A percentile compares a stretch with the other conserved stretches of the same genome.
These are phyloP conservation scores for Boletus patriciae DNA, from an alignment of 768 basidiomycete genomes.

Conservation along the genomic window DNA sequence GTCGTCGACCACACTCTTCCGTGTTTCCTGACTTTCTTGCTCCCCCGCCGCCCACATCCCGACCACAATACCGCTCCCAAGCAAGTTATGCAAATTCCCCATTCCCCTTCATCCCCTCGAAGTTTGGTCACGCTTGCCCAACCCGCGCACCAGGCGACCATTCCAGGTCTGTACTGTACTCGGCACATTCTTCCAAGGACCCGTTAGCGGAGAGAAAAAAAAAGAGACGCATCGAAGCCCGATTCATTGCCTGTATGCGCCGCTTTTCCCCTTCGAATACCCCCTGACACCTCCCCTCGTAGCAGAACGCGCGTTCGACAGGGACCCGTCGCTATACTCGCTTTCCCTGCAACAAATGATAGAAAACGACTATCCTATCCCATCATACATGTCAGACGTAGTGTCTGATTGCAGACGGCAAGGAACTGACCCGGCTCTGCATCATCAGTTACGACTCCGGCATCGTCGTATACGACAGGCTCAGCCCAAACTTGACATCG, in stretches of 20 bases:
- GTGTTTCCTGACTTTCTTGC: conserved; percentile 71
- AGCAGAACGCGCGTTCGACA: conserved; percentile 34
- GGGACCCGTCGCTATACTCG: conserved; percentile 68
- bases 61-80: conserved; percentile 25
- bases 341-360: conserved; percentile 85
- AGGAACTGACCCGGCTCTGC: conserved; percentile 83
- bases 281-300: conserved; percentile 14
- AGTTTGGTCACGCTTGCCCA: conserved; percentile 91
- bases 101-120: conserved; percentile 50
- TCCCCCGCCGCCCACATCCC: conserved; percentile 64
- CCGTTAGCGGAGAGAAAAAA: conserved; percentile 82
- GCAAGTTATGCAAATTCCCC: too few relatives aligned
- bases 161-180: conserved; percentile 83
- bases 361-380: conserved; percentile 90
- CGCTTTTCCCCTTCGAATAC: not conserved
- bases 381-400: conserved; percentile 82
- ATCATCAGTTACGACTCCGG: conserved; percentile 70
- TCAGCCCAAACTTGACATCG: conserved; percentile 76
- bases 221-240: conserved; percentile 53
- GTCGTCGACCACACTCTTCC: too few relatives aligned
- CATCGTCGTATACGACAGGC: conserved; percentile 66
- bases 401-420: conserved; percentile 90
- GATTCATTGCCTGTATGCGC: conserved; percentile 38
- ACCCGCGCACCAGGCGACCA: conserved; percentile 91
- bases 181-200: conserved; percentile 31